Conservation (phyloP, 139 green algal species). For the Micractinium sp. region DNA sequence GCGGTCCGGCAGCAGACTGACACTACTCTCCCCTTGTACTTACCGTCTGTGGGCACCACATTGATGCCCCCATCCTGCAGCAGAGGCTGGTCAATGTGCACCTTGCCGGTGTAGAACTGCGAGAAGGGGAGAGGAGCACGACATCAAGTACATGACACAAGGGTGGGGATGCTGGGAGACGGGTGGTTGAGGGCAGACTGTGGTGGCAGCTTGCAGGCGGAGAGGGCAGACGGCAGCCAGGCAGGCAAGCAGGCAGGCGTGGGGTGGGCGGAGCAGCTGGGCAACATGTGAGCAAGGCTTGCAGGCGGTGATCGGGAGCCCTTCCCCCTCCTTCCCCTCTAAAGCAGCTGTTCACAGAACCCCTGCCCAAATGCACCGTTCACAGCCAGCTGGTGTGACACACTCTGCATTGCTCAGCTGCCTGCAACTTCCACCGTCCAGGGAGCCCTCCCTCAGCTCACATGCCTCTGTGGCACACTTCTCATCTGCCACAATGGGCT, state of each 20-base stretch:
- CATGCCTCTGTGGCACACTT: not conserved
- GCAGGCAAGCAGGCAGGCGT: not conserved
- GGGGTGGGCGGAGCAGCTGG: no score
- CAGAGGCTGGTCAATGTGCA: conserved; percentile 30
- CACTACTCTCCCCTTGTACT: not conserved
- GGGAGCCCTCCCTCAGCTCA: not conserved
- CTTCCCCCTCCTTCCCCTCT: no score
- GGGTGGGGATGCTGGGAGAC: not conserved
- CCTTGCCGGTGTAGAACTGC: conserved; percentile 8
- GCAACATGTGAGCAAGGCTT: no score
- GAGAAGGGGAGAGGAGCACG: not conserved
- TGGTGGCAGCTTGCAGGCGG: not conserved
- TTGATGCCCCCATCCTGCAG: not conserved
- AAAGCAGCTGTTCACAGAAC: no score
- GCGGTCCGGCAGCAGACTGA: not conserved
- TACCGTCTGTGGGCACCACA: conserved; percentile 13
- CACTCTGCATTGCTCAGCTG: no score
- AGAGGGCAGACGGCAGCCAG: not conserved
- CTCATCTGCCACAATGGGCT: not conserved
- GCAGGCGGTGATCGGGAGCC: no score
- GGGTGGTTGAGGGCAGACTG: not conserved
- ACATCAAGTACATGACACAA: not conserved
- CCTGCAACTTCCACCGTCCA: no score
- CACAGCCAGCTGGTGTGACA: no score
- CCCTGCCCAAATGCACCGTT: no score